A percentile compares a stretch with the other conserved stretches of the same genome.
Conservation (phyloP, 1,139 yeast species). For the Blastobotrys raffinosifermentans region DNA sequence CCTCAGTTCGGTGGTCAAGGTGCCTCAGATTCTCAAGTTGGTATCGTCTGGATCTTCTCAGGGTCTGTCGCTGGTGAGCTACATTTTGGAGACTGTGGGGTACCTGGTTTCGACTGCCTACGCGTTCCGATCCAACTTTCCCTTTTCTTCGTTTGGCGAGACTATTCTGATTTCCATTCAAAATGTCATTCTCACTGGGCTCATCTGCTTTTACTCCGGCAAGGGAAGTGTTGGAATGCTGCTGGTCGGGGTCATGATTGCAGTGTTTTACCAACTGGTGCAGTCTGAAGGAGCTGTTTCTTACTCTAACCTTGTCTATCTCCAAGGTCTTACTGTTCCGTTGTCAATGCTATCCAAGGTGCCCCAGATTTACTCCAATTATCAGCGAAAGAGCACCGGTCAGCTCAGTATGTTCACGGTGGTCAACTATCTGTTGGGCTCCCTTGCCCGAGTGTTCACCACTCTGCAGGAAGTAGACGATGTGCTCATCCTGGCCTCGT, state of each 20-base stretch:
- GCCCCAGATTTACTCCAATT: conserved; percentile 50
- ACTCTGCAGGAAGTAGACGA: conserved; percentile 42
- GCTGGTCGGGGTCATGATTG: conserved; percentile 13
- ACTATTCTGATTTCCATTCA: conserved; percentile 37
- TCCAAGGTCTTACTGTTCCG: conserved; percentile 52
- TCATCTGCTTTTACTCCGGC: conserved; percentile 31
- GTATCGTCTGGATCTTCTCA: conserved; percentile 31
- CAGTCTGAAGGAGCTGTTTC: conserved; percentile 24
- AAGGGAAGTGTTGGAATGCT: conserved; percentile 2
- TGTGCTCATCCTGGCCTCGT: conserved; percentile 31
- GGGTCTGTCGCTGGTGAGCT: conserved; percentile 35
- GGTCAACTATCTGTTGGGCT: conserved; percentile 50
- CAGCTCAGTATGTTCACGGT: conserved; percentile 52
- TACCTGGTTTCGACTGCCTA: conserved; percentile 38
- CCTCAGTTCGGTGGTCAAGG: conserved; percentile 34
- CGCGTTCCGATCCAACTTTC: conserved; percentile 36
- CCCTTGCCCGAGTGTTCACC: conserved; percentile 53
- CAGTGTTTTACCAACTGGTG: conserved; percentile 24
- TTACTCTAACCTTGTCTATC: conserved; percentile 26
- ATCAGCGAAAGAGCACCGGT: conserved; percentile 45
- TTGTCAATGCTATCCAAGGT: conserved; percentile 47
- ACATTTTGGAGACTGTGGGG: conserved; percentile 36
- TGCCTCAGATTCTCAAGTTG: conserved; percentile 36
- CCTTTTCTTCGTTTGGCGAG: conserved; percentile 43
- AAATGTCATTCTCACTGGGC: conserved; percentile 33